phyloP scores from a whole-genome alignment of 805 yeast species.

The Candida takata region DNA sequence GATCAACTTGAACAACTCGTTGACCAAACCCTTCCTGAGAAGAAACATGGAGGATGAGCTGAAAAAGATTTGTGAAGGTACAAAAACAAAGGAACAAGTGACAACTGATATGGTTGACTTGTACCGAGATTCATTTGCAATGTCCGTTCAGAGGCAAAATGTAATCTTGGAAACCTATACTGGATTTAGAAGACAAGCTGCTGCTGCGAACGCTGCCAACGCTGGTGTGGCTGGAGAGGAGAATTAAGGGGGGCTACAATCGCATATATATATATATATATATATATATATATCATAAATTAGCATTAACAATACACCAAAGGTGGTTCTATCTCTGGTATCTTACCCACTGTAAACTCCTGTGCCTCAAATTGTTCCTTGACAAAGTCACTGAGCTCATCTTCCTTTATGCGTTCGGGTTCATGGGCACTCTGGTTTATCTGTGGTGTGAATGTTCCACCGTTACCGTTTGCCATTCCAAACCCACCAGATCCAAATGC shows the following conservation, averaged over 20 bases:
- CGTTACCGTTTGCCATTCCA: neutral
- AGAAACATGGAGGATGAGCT: constrained; percentile 66
- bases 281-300: no score
- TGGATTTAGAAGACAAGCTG: constrained; percentile 13
- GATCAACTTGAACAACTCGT: constrained; percentile 64
- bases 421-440: constrained; percentile 30
- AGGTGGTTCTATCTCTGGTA: constrained; percentile 75
- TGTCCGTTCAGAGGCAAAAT: constrained; percentile 36
- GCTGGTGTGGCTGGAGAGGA: no score
- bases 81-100: constrained; percentile 44
- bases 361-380: constrained; percentile 40
- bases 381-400: constrained; percentile 38
- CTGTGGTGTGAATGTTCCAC: constrained; percentile 15
- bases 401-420: constrained; percentile 24
- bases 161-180: constrained; percentile 30
- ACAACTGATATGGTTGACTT: constrained; percentile 44
- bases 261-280: no score
- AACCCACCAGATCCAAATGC: constrained; percentile 10
- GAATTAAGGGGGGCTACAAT: no score
- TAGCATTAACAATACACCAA: constrained; percentile 32
- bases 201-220: constrained; percentile 3
- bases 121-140: constrained; percentile 55
- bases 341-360: constrained; percentile 48
- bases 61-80: constrained; percentile 63
- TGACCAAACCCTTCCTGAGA: constrained; percentile 86